Percentiles rank a stretch among this genome's conserved stretches.
phyloP scores from a whole-genome alignment of 2,329 filamentous ascomycete genomes.

The Xylariaceae sp. region DNA sequence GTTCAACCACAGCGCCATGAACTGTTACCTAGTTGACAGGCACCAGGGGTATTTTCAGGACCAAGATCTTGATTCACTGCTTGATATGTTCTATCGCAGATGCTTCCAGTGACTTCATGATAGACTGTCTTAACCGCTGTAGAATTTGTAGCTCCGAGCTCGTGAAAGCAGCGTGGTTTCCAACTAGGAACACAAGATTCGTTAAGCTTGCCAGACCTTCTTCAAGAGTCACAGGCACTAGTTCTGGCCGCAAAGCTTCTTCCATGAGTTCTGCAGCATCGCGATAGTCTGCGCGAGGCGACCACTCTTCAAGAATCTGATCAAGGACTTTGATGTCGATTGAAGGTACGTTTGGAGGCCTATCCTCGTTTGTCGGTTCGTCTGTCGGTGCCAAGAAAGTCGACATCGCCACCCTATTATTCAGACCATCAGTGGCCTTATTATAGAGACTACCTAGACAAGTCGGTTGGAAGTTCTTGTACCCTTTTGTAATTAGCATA shows the following conservation, averaged over 20 bases:
- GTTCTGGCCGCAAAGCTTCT: neutral
- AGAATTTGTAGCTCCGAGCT: neutral
- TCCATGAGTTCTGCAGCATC: neutral
- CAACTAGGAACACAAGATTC: neutral
- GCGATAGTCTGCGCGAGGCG: neutral
- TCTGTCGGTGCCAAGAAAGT: neutral
- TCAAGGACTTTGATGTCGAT: neutral
- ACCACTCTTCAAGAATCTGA: neutral
- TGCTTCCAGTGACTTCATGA: neutral
- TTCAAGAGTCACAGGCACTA: neutral
- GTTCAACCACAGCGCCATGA: neutral
- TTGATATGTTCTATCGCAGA: neutral
- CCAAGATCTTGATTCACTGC: neutral
- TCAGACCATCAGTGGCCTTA: neutral
- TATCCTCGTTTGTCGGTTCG: neutral
- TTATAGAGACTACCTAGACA: neutral
- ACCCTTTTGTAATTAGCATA: neutral
- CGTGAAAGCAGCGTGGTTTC: neutral
- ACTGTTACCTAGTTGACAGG: neutral
- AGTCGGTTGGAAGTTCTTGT: neutral
- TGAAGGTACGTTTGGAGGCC: neutral
- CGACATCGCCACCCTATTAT: neutral
- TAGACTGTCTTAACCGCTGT: neutral
- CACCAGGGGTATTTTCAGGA: neutral
- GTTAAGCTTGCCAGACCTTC: neutral